Percentiles rank a stretch among this genome's conserved stretches.
These are phyloP conservation scores for Ascodesmis nigricans DNA, from an alignment of 495 filamentous ascomycete genomes.

Conservation along the genomic window DNA sequence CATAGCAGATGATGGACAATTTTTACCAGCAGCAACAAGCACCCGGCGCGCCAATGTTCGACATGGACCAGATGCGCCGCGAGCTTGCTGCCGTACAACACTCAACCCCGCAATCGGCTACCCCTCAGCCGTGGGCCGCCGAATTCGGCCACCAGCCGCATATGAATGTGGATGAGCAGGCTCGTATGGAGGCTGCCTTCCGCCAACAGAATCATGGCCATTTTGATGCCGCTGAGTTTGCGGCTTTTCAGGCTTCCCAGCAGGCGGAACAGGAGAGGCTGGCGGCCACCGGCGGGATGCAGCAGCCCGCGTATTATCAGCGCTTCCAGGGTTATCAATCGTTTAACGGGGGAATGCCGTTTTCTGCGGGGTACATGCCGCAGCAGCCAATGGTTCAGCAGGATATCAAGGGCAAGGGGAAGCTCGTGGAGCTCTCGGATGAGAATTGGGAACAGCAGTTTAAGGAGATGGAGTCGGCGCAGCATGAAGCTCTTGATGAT, in stretches of 20 bases:
- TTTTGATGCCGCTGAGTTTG: slow-evolving; percentile 70
- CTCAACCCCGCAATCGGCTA: slow-evolving; percentile 24
- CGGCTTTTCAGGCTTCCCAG: slow-evolving; percentile 43
- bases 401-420: slow-evolving; percentile 49
- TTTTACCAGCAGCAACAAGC: slow-evolving; percentile 49
- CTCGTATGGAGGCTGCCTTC: slow-evolving; percentile 62
- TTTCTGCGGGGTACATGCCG: slow-evolving; percentile 26
- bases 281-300: slow-evolving; percentile 7
- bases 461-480: slow-evolving; percentile 38
- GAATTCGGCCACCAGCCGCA: slow-evolving; percentile 32
- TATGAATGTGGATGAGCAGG: slow-evolving; percentile 30
- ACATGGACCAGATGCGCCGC: slow-evolving; percentile 47
- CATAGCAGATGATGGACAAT: slow-evolving; percentile 63
- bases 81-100: slow-evolving; percentile 38
- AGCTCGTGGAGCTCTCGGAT: slow-evolving; percentile 86
- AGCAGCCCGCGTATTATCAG: slow-evolving; percentile 11
- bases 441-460: slow-evolving; percentile 93
- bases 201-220: slow-evolving; percentile 28
- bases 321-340: slow-evolving; percentile 13
- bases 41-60: slow-evolving; percentile 29
- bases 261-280: slow-evolving; percentile 7
- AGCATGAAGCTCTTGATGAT: slow-evolving; percentile 35
- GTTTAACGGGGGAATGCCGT: slow-evolving; percentile 18
- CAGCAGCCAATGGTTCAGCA: slow-evolving; percentile 29
- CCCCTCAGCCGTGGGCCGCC: slow-evolving; percentile 31